These are phyloP conservation scores for Scheffersomyces ergatensis DNA, from an alignment of 805 yeast genomes.

Conservation along the genomic window DNA sequence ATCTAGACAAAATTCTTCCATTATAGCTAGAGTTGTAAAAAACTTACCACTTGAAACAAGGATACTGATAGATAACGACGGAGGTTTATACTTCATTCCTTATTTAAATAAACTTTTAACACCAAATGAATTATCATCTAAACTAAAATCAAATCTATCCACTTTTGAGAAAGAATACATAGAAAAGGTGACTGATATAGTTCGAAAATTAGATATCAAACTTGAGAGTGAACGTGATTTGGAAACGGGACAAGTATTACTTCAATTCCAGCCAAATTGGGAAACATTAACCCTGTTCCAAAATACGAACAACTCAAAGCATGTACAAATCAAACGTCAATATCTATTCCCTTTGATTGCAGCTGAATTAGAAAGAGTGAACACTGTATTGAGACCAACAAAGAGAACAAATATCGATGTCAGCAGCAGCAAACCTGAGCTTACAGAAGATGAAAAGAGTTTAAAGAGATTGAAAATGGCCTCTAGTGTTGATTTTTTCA, in stretches of 20 bases:
- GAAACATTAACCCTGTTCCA: constrained; percentile 26
- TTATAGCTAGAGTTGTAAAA: constrained; percentile 26
- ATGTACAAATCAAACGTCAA: constrained; percentile 25
- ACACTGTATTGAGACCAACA: constrained; percentile 6
- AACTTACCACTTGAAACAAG: constrained; percentile 26
- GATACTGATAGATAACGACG: constrained; percentile 17
- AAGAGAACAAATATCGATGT: constrained; percentile 10
- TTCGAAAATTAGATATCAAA: constrained; percentile 37
- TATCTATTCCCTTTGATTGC: constrained; percentile 36
- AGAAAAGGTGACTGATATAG: constrained; percentile 34
- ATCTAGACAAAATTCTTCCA: constrained; percentile 28
- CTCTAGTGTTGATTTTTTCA: constrained; percentile 39
- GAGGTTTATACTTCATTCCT: constrained; percentile 33
- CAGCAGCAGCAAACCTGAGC: constrained; percentile 7
- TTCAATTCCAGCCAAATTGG: constrained; percentile 35
- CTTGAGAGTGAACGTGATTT: constrained; percentile 36
- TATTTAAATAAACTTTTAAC: constrained; percentile 26
- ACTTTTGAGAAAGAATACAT: constrained; percentile 29
- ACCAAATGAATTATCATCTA: constrained; percentile 21
- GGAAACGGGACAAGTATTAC: constrained; percentile 23
- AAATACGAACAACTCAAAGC: constrained; percentile 15
- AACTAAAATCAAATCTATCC: constrained; percentile 19
- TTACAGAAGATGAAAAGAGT: constrained; percentile 5
- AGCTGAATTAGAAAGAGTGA: constrained; percentile 27
- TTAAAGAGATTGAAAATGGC: constrained; percentile 23